phyloP scores from a whole-genome alignment of 345 rosid species.

The Boechera divaricarpa region DNA sequence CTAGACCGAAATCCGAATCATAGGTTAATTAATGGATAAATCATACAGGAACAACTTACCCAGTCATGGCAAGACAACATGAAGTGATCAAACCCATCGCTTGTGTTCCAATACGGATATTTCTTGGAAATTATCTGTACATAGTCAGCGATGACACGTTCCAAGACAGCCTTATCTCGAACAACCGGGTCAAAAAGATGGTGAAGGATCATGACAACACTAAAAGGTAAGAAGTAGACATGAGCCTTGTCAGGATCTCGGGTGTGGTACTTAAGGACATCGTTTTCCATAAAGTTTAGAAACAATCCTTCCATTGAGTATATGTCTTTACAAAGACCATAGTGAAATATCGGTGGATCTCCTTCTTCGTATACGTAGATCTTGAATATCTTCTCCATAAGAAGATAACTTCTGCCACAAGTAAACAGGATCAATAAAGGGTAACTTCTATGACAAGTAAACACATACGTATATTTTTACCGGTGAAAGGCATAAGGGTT shows the following conservation, averaged over 20 bases:
- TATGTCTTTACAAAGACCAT: conserved; percentile 67
- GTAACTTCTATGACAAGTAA: background rate
- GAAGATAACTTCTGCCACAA: conserved; percentile 57
- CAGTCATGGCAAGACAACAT: conserved; percentile 90
- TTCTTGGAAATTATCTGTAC: conserved; percentile 50
- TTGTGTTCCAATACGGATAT: conserved; percentile 75
- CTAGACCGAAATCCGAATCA: background rate
- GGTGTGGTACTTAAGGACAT: conserved; percentile 47
- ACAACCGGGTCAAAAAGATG: conserved; percentile 53
- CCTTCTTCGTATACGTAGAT: conserved; percentile 70
- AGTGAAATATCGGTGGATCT: conserved; percentile 68
- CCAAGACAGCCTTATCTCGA: conserved; percentile 51
- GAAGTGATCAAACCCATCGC: conserved; percentile 81
- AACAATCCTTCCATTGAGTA: conserved; percentile 72
- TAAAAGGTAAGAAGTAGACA: conserved; percentile 74
- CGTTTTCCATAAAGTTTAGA: conserved; percentile 57
- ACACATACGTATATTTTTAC: conserved; percentile 33
- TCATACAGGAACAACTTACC: conserved; percentile 48
- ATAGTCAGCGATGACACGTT: conserved; percentile 59
- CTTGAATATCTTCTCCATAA: conserved; percentile 68
- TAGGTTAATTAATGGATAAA: too few species aligned
- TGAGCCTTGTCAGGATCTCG: conserved; percentile 60
- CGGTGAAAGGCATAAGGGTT: conserved; percentile 60
- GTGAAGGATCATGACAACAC: conserved; percentile 69
- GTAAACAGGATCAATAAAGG: background rate